phyloP scores from a whole-genome alignment of 169 alveolate species.

The Plasmodium malariae region DNA sequence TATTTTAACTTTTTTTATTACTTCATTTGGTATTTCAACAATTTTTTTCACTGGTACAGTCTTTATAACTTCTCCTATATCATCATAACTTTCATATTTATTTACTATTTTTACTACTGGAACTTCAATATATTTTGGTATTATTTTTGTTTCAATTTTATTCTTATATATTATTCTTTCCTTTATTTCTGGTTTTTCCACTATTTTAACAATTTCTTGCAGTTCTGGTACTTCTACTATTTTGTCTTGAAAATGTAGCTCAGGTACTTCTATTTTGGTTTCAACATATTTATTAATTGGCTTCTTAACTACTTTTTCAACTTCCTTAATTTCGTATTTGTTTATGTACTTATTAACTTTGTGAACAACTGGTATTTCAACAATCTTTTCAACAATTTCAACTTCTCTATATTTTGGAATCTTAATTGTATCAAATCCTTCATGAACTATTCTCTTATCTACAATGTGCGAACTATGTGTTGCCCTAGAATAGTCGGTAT shows the following conservation, averaged over 20 bases:
- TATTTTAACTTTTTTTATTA: slow-evolving; percentile 82
- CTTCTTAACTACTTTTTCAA: slow-evolving; percentile 83
- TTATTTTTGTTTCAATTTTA: slow-evolving; percentile 83
- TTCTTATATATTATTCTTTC: slow-evolving; percentile 84
- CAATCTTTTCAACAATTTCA: slow-evolving; percentile 85
- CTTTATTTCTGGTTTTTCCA: slow-evolving; percentile 81
- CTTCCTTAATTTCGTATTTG: slow-evolving; percentile 84
- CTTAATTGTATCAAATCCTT: slow-evolving; percentile 85
- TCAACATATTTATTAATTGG: slow-evolving; percentile 86
- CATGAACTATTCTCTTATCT: slow-evolving; percentile 83
- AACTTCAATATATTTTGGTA: slow-evolving; percentile 86
- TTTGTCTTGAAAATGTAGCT: slow-evolving; percentile 81
- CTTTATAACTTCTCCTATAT: slow-evolving; percentile 85
- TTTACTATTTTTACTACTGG: slow-evolving; percentile 84
- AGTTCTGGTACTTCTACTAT: slow-evolving; percentile 87
- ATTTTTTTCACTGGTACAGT: slow-evolving; percentile 83
- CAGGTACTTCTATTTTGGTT: slow-evolving; percentile 85
- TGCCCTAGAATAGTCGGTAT: slow-evolving; percentile 83
- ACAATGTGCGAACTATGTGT: slow-evolving; percentile 78
- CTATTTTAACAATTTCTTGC: slow-evolving; percentile 84
- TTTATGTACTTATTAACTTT: slow-evolving; percentile 84
- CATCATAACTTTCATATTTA: slow-evolving; percentile 83
- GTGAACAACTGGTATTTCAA: slow-evolving; percentile 87
- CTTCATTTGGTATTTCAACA: slow-evolving; percentile 85
- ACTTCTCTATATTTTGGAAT: slow-evolving; percentile 85